Base-by-base conservation (phyloP, 2,329 filamentous ascomycete genomes). In the Fonsecaea monophora region DNA sequence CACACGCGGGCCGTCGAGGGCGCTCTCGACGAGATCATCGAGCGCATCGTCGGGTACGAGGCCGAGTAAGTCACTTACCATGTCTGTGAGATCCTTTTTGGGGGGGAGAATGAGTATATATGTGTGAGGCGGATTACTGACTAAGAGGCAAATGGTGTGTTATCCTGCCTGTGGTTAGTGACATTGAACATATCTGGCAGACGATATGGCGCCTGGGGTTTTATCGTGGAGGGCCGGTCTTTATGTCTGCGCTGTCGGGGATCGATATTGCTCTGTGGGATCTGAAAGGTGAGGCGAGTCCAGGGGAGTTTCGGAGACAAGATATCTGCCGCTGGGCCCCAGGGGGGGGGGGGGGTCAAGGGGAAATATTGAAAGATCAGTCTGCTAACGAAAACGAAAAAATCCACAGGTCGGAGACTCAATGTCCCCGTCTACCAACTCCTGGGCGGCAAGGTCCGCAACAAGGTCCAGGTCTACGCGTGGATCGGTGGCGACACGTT, bases 241-340 rank as follows among this genome's bases (percentile, higher is more conserved):
- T 94, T 70, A 93, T 94, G 90, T 91, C 87, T 71, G 91, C 91
- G 0, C 78, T 94, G 15, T 86, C 90, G 0, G 91, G 91, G 1
- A 87, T 94, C 60, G 91, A 94, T 74, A 94, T 94, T 75, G 90
- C 90, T 0, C 79, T 93, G 0, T 94, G 90, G 90, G 90, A 93
- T 77, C 80, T 93, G 21, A 92, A 93, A 79, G 86, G 86, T 67
- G 48, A 55, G n/a, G 37, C n/a, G 12, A 10, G 4, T 32, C 91
- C 1, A 81, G 25, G 13, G 7, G 1, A 21, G 12, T 37, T 21
- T 21, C 21, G 21, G 21, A 21, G 21, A 21, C 21, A 21, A 21
- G 21, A 21, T 21, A 21, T 21, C 1, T 21, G 21, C 21, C 21
- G 21, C 21, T 21, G 21, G 21, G 21, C 21, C 21, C 21, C 21